These are phyloP conservation scores for Leccinum broughii DNA, from an alignment of 768 basidiomycete species.

Conservation along the genomic window DNA sequence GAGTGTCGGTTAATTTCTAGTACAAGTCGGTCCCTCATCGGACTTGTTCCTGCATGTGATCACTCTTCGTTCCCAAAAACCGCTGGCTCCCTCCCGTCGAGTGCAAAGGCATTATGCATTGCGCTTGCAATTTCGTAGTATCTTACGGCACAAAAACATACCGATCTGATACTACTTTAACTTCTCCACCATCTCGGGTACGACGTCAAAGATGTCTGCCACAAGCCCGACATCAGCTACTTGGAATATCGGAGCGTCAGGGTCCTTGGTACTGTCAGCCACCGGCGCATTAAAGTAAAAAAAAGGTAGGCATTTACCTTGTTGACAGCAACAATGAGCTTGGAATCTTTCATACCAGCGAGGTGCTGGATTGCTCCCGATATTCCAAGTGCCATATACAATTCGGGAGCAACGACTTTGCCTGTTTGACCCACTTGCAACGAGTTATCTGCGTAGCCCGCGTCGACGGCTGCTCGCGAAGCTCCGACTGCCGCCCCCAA, in stretches of 20 bases:
- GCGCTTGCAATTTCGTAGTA: neutral
- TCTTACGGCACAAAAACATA: conserved; percentile 21
- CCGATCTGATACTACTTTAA: conserved; percentile 49
- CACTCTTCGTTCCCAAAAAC: neutral
- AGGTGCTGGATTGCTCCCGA: conserved; percentile 99
- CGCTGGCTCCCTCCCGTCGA: neutral
- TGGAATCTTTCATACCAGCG: conserved; percentile 99
- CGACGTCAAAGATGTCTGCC: conserved; percentile 88
- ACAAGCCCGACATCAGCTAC: conserved; percentile 95
- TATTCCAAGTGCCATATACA: conserved; percentile 96
- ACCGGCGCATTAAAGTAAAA: neutral
- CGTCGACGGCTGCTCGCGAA: conserved; percentile 97
- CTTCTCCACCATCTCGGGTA: conserved; percentile 89
- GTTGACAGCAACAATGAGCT: conserved; percentile 97
- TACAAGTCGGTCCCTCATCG: too few species aligned
- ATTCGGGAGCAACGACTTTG: conserved; percentile 94
- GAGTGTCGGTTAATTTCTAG: too few species aligned
- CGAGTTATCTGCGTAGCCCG: conserved; percentile 97
- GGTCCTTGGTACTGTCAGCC: conserved; percentile 58
- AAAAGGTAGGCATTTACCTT: conserved; percentile 53
- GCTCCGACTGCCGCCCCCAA: conserved; percentile 96
- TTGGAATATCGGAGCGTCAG: conserved; percentile 99
- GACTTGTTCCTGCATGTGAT: neutral
- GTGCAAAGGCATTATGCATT: neutral
- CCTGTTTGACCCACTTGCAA: conserved; percentile 99